These are phyloP conservation scores for Cyclotella kingstonii DNA, from an alignment of 108 stramenopile species.

Conservation along the genomic window DNA sequence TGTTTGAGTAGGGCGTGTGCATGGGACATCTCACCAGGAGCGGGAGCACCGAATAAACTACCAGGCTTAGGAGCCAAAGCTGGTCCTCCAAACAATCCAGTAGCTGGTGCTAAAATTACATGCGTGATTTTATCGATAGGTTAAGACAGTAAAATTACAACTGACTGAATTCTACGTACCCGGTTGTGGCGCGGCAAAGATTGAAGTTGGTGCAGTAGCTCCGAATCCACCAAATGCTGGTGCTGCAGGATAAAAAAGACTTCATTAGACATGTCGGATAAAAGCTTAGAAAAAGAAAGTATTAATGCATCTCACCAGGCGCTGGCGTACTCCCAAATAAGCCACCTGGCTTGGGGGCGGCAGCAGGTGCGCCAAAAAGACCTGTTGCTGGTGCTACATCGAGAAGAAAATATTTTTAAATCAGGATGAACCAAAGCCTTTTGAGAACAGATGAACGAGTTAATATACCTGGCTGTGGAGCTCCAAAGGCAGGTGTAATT, in stretches of 20 bases:
- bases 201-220: slow-evolving; percentile 54
- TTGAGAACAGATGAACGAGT: too few relatives aligned
- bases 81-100: slow-evolving; percentile 35
- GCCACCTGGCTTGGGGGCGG: slow-evolving; percentile 43
- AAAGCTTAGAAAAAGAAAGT: neutral
- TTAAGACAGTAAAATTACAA: neutral
- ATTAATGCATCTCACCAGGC: slow-evolving; percentile 18
- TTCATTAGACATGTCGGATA: neutral
- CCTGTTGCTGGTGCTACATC: slow-evolving; percentile 46
- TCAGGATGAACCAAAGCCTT: neutral
- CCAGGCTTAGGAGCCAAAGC: slow-evolving; percentile 47
- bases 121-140: neutral
- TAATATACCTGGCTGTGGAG: neutral
- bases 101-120: slow-evolving; percentile 23
- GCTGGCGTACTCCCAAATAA: slow-evolving; percentile 50
- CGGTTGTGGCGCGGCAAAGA: slow-evolving; percentile 16
- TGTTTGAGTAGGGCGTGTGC: neutral
- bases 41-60: slow-evolving; percentile 47
- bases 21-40: slow-evolving; percentile 5
- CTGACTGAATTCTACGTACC: neutral
- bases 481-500: slow-evolving; percentile 50
- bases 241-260: neutral
- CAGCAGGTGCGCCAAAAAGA: slow-evolving; percentile 70
- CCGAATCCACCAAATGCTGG: slow-evolving; percentile 51
- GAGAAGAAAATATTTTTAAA: slow-evolving; percentile 4